phyloP scores from a whole-genome alignment of 495 filamentous ascomycete genomes.

The Daldinia grandis region DNA sequence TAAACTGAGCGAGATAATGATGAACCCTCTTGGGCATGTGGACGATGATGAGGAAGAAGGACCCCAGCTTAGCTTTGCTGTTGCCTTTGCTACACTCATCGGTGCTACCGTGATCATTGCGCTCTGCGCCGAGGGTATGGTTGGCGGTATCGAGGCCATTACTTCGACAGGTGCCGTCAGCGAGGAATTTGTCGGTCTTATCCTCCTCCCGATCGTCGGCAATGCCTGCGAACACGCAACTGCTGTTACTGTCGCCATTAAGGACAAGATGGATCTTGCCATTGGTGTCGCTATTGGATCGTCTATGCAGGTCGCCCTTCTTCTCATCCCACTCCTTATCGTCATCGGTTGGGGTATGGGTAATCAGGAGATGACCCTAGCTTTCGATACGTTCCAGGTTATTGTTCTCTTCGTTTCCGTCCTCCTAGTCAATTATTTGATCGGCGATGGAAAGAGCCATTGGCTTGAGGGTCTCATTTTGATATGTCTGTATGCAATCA shows the following conservation, averaged over 20 bases:
- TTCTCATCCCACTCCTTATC: conserved; percentile 79
- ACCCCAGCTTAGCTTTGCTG: conserved; percentile 73
- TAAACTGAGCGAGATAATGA: conserved; percentile 51
- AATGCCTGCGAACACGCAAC: conserved; percentile 91
- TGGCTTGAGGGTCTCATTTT: conserved; percentile 81
- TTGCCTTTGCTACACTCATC: conserved; percentile 74
- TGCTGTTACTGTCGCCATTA: conserved; percentile 83
- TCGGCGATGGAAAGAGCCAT: conserved; percentile 68
- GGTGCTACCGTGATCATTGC: conserved; percentile 82
- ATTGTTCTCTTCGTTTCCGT: conserved; percentile 81
- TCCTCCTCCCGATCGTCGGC: conserved; percentile 87
- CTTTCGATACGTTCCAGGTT: conserved; percentile 85
- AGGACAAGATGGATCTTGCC: conserved; percentile 91
- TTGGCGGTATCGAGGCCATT: conserved; percentile 76
- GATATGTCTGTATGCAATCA: conserved; percentile 77
- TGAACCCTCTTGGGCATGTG: conserved; percentile 27
- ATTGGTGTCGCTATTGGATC: conserved; percentile 87
- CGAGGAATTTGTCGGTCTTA: conserved; percentile 82
- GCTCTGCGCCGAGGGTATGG: conserved; percentile 91
- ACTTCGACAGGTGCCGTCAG: conserved; percentile 65
- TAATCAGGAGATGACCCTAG: conserved; percentile 71
- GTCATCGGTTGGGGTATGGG: conserved; percentile 85
- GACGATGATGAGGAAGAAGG: conserved; percentile 70
- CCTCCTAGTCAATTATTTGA: conserved; percentile 84
- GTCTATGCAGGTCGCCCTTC: conserved; percentile 85